These are phyloP conservation scores for Cladosporium velox DNA, from an alignment of 2,329 filamentous ascomycete genomes.

Conservation along the genomic window DNA sequence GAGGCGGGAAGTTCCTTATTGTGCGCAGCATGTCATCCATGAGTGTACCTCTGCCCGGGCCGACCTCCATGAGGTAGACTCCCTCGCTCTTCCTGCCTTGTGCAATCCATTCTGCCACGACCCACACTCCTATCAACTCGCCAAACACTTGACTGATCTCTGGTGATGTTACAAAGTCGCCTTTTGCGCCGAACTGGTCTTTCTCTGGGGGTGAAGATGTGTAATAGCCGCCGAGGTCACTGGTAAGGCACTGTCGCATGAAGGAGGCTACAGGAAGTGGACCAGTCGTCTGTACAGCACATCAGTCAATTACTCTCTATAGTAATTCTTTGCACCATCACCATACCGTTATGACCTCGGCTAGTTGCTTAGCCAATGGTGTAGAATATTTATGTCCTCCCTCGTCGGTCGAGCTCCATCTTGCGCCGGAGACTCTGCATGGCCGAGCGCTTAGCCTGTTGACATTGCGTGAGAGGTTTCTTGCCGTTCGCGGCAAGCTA, in stretches of 20 bases:
- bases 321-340: not conserved
- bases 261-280: constrained; percentile 89
- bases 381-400: constrained; percentile 74
- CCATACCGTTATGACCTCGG: constrained; percentile 78
- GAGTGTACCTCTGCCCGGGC: constrained; percentile 88
- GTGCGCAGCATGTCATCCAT: constrained; percentile 96
- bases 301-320: constrained; percentile 4
- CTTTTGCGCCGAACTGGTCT: constrained; percentile 89
- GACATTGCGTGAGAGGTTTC: constrained; percentile 29
- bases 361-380: constrained; percentile 82
- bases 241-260: constrained; percentile 98
- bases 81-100: constrained; percentile 74
- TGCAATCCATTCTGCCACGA: constrained; percentile 93
- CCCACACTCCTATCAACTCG: constrained; percentile 91
- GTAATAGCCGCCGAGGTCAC: constrained; percentile 90
- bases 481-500: constrained; percentile 29
- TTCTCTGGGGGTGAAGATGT: constrained; percentile 69
- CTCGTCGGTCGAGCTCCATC: constrained; percentile 44
- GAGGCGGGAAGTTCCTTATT: constrained; percentile 76
- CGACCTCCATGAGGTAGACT: constrained; percentile 89
- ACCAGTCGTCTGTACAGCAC: constrained; percentile 67
- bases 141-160: constrained; percentile 98
- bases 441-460: constrained; percentile 15
- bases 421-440: constrained; percentile 36
- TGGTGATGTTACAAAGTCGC: constrained; percentile 95